Conservation (phyloP, 768 basidiomycete species). For the Russula sp. region DNA sequence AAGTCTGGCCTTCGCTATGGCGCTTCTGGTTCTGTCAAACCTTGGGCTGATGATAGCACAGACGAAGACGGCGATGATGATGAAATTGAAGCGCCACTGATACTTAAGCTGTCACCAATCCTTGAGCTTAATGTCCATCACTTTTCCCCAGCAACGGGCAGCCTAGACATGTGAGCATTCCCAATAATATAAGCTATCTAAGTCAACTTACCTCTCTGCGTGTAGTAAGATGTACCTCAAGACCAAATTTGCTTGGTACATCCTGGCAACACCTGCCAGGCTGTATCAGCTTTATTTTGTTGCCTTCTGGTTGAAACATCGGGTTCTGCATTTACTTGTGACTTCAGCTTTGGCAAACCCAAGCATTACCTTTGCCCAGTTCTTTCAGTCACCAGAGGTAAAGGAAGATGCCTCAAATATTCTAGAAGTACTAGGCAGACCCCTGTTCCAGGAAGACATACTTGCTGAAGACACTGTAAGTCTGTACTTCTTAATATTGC, state of each 20-base stretch:
- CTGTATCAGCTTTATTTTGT: constrained; percentile 42
- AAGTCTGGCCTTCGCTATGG: constrained; percentile 28
- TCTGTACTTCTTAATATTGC: neutral
- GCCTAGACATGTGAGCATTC: constrained; percentile 42
- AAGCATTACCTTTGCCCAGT: neutral
- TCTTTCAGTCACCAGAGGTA: neutral
- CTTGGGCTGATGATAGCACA: constrained; percentile 31
- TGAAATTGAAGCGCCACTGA: constrained; percentile 22
- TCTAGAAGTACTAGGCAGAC: neutral
- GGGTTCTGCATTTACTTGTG: constrained; percentile 45
- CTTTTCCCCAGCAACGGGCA: constrained; percentile 26
- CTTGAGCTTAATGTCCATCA: constrained; percentile 45
- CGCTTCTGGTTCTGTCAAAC: constrained; percentile 37
- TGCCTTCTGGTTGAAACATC: constrained; percentile 46
- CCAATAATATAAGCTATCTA: neutral
- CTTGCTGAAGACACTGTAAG: neutral
- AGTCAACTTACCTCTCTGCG: neutral
- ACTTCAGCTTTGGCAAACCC: constrained; percentile 21
- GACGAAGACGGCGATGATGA: constrained; percentile 6
- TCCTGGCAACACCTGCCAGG: constrained; percentile 45
- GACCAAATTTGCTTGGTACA: constrained; percentile 65
- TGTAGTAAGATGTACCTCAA: constrained; percentile 57
- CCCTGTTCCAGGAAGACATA: constrained; percentile 1
- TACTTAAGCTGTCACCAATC: constrained; percentile 40
- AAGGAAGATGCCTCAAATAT: neutral